Base-by-base conservation (phyloP, 306 rosid genomes). In the Castanea crenata region DNA sequence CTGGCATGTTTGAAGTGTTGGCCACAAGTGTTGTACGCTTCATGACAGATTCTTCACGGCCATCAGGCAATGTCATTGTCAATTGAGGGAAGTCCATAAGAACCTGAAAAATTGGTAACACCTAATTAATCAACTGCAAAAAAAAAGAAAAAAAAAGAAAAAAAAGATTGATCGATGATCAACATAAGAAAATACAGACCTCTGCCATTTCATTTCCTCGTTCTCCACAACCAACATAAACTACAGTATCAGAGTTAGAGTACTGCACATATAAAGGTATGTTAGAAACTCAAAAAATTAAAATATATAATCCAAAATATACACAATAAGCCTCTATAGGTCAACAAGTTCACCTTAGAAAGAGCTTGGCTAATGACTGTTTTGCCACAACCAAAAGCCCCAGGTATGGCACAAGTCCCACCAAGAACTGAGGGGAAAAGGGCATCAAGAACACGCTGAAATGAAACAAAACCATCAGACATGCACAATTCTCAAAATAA, bases 171-270 rank as follows among this genome's bases (percentile, higher is more conserved):
- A 55, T 75, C 41, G 41, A 73, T 34, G 31, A 74, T 35, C 69
- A 25, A 38, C 25, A 35, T 64, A 23, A 35, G 38, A 56, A 41
- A 79, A 55, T 52, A 54, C 84, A 76, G 74, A 88, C 97, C 88
- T 96, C 99, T 31, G 99, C 99, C 99, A 96, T 96, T 88, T 96
- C 99, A 87, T 96, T 96, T 87, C 99, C 99, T 64, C 99, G 94
- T 82, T 96, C 99, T 71, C 99, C 99, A 81, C 98, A 96, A 80
- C 99, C 99, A 84, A 96, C 99, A 41, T 96, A 93, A 51, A 96
- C 91, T 62, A 96, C 99, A 3, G 99, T 34, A 73, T 96, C 99
- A 49, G 99, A 96, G 81, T 96, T 96, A 64, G 99, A 96, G 84
- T 96, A 96, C 99, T 96, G 98, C 82, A 77, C 41, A 69, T 18